These are phyloP conservation scores for Albophoma yamanashiensis DNA, from an alignment of 2,329 filamentous ascomycete species.

Conservation along the genomic window DNA sequence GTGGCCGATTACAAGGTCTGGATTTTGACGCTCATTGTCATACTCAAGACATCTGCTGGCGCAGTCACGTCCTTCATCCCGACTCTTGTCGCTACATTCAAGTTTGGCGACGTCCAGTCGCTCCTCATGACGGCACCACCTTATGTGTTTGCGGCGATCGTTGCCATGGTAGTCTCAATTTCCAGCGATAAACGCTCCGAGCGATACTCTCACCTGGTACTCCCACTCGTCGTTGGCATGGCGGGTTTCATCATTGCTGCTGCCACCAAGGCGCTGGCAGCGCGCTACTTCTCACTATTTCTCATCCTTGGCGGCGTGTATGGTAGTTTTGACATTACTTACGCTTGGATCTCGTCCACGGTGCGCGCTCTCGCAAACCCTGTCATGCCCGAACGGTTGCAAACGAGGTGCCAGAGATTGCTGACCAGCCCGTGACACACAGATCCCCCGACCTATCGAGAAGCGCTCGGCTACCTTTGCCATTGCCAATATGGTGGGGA, in stretches of 20 bases:
- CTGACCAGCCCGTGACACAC: neutral
- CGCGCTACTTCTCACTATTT: neutral
- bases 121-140: neutral
- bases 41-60: conserved; percentile 6
- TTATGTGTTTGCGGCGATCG: neutral
- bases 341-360: neutral
- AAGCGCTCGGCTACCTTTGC: neutral
- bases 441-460: neutral
- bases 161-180: neutral
- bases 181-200: neutral
- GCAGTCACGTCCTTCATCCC: conserved; percentile 6
- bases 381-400: neutral
- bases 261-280: neutral
- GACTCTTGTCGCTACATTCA: conserved; percentile 4
- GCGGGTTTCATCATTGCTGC: neutral
- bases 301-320: neutral
- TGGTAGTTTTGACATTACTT: neutral
- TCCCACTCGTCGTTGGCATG: neutral
- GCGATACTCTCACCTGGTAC: neutral
- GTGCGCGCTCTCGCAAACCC: neutral
- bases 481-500: neutral
- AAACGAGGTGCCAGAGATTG: neutral
- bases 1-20: conserved; percentile 14
- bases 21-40: conserved; percentile 4
- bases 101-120: conserved; percentile 25